phyloP scores from a whole-genome alignment of 305 asterid species.

The Caryopteris hybrid region DNA sequence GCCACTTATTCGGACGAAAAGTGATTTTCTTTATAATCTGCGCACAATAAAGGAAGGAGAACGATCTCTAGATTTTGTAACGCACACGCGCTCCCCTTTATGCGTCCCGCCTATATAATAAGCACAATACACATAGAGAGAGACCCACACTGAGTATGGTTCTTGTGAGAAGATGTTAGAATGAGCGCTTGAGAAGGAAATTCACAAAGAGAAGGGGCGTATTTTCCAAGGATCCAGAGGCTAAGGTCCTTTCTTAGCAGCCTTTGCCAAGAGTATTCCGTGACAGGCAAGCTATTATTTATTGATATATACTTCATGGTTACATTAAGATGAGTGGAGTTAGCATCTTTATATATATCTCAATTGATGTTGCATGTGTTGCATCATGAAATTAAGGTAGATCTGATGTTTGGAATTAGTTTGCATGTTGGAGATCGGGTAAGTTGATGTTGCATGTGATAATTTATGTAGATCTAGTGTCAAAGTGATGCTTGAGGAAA shows the following conservation, averaged over 20 bases:
- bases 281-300: conserved; percentile 16
- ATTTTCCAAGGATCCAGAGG: neutral
- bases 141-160: neutral
- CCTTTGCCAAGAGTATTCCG: neutral
- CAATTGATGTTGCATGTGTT: neutral
- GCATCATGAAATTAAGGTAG: neutral
- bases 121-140: neutral
- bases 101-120: conserved; percentile 15
- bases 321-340: neutral
- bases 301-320: neutral
- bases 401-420: neutral
- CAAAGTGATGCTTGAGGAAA: neutral
- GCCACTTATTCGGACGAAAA: conserved; percentile 15
- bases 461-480: neutral
- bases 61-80: conserved; percentile 13
- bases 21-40: conserved; percentile 6
- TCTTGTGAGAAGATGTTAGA: neutral
- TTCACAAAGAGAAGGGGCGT: neutral
- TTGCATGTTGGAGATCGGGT: conserved; percentile 17
- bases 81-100: conserved; percentile 12
- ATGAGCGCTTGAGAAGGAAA: neutral
- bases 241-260: neutral
- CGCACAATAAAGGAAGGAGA: neutral
- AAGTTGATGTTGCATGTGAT: neutral
- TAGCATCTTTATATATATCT: neutral